These are phyloP conservation scores for Vaccinium myrtillus DNA, from an alignment of 148 eudicot species.

Conservation along the genomic window DNA sequence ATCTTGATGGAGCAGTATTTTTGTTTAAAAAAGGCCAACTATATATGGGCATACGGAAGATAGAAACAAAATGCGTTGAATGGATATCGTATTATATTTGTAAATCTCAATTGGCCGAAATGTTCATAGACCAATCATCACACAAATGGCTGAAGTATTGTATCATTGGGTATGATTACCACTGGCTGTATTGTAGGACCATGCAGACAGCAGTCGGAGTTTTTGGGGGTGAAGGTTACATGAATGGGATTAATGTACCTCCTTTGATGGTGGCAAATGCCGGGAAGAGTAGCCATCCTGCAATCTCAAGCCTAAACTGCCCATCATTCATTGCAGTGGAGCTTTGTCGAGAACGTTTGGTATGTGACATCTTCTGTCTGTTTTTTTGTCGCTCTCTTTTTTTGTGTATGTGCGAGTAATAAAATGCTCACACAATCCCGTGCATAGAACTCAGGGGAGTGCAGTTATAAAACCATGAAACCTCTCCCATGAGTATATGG, in stretches of 20 bases:
- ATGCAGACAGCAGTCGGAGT: slow-evolving; percentile 97
- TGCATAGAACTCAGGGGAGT: background rate
- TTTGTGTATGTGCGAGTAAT: background rate
- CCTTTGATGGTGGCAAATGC: slow-evolving; percentile 77
- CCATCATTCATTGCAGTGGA: slow-evolving; percentile 81
- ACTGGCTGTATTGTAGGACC: slow-evolving; percentile 51
- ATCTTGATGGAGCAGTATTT: background rate
- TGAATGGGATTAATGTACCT: slow-evolving; percentile 49
- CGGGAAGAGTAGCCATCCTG: slow-evolving; percentile 65
- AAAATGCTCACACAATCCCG: background rate
- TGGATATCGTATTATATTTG: background rate
- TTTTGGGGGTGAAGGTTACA: slow-evolving; percentile 62
- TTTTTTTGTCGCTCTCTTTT: background rate
- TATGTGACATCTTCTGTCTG: slow-evolving; percentile 28
- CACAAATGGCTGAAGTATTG: slow-evolving; percentile 1
- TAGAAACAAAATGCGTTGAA: background rate
- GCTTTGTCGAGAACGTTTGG: slow-evolving; percentile 86
- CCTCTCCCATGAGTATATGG: background rate
- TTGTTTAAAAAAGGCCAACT: background rate
- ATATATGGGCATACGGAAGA: background rate
- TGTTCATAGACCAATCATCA: background rate
- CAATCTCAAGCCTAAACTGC: slow-evolving; percentile 73
- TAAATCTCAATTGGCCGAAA: background rate
- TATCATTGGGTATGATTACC: background rate
- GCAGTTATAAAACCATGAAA: background rate